phyloP scores from a whole-genome alignment of 2,329 filamentous ascomycete species.

The Huntiella abstrusa region DNA sequence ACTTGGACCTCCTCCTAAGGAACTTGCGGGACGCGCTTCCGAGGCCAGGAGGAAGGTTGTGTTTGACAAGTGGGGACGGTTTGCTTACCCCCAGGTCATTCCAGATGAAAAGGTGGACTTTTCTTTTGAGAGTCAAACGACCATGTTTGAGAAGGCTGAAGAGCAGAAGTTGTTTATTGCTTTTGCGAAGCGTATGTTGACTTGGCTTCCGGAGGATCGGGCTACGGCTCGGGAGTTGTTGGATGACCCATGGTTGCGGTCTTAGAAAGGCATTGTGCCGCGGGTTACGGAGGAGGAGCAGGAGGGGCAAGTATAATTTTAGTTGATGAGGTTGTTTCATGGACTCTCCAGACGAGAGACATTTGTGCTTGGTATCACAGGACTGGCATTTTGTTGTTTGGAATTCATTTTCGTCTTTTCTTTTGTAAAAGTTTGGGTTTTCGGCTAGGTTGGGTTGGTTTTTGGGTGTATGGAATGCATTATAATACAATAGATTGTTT shows the following conservation, averaged over 20 bases:
- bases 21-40: conserved; percentile 14
- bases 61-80: conserved; percentile 9
- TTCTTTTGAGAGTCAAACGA: conserved; percentile 8
- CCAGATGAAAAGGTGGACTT: conserved; percentile 6
- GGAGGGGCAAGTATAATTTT: too few species aligned
- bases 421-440: too few species aligned
- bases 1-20: conserved; percentile 15
- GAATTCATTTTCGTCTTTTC: too few species aligned
- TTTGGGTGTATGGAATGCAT: too few species aligned
- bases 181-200: conserved; percentile 17
- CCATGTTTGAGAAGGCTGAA: conserved; percentile 9
- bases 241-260: conserved; percentile 16
- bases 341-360: not conserved
- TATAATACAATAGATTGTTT: too few species aligned
- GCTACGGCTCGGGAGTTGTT: conserved; percentile 17
- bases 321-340: too few species aligned
- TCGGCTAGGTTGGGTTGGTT: too few species aligned
- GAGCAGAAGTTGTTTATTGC: conserved; percentile 15
- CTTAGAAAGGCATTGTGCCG: not conserved
- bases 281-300: too few species aligned
- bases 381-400: not conserved
- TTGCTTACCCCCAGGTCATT: conserved; percentile 7
- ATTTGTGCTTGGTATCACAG: not conserved
- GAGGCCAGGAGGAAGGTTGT: conserved; percentile 6
- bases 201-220: conserved; percentile 17